phyloP scores from a whole-genome alignment of 2,329 filamentous ascomycete species.

The Arthrobotrys iridis region DNA sequence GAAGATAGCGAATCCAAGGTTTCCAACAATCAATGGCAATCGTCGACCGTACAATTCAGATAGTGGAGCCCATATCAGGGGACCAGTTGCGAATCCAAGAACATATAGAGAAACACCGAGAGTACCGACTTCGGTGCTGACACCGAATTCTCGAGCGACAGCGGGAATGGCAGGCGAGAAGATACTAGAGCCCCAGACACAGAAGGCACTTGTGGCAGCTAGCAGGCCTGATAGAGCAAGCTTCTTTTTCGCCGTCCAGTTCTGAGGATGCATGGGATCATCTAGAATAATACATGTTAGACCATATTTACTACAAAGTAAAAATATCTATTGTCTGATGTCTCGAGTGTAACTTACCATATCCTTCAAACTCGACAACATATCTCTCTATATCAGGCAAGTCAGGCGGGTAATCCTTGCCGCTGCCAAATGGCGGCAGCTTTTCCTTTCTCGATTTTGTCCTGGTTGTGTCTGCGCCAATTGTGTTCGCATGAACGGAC shows the following conservation, averaged over 20 bases:
- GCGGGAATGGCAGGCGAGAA: constrained; percentile 74
- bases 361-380: constrained; percentile 85
- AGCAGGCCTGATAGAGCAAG: constrained; percentile 74
- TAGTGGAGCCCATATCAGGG: constrained; percentile 76
- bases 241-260: constrained; percentile 85
- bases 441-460: constrained; percentile 42
- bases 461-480: constrained; percentile 33
- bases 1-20: constrained; percentile 77
- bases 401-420: constrained; percentile 70
- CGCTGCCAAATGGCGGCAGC: constrained; percentile 40
- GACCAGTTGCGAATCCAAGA: constrained; percentile 77
- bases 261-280: constrained; percentile 86
- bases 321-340: neutral
- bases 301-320: neutral
- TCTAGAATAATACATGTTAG: constrained; percentile 61
- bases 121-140: constrained; percentile 71
- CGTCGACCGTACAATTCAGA: constrained; percentile 76
- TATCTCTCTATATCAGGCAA: constrained; percentile 78
- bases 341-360: constrained; percentile 58
- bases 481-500: constrained; percentile 47
- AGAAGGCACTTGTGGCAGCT: constrained; percentile 76
- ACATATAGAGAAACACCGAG: constrained; percentile 76
- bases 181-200: constrained; percentile 78
- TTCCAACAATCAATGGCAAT: constrained; percentile 70
- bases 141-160: constrained; percentile 70